Evolutionary conservation across 176 grass and related monocot species (phyloP).

Genomic region (Triticum timopheevii): DNA sequence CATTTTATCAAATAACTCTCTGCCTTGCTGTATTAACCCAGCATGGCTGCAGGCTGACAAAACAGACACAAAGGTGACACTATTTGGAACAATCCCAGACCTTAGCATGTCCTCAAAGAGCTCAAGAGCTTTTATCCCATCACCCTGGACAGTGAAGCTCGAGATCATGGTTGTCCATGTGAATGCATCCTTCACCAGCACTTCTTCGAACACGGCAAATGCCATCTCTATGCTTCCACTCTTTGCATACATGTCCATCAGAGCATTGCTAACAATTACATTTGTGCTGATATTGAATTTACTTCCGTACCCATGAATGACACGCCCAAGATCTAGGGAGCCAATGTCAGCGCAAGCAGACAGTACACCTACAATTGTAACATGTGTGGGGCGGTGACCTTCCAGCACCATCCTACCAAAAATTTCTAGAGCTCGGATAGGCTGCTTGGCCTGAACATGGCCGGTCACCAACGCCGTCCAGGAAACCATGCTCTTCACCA

Average conservation of each 20-base stretch:
- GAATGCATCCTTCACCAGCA: constrained; percentile 51
- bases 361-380: constrained; percentile 52
- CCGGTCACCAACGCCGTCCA: constrained; percentile 66
- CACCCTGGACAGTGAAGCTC: constrained; percentile 57
- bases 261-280: constrained; percentile 51
- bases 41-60: constrained; percentile 64
- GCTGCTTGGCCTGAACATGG: constrained; percentile 49
- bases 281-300: constrained; percentile 40
- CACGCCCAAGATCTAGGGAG: constrained; percentile 53
- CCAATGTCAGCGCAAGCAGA: constrained; percentile 72
- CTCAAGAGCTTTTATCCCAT: constrained; percentile 47
- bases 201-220: constrained; percentile 43
- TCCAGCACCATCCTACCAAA: constrained; percentile 54
- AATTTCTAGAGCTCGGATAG: constrained; percentile 53
- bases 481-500: constrained; percentile 29
- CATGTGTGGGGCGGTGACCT: constrained; percentile 42
- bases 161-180: constrained; percentile 76
- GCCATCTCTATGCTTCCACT: constrained; percentile 53
- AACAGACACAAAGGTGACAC: constrained; percentile 57
- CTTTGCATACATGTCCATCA: constrained; percentile 80
- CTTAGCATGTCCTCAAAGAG: constrained; percentile 53
- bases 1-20: constrained; percentile 47
- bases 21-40: constrained; percentile 60
- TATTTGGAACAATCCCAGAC: constrained; percentile 45
- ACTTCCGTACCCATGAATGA: constrained; percentile 46